Percentiles rank a stretch among this genome's conserved stretches.
Conservation (phyloP, 176 grass and related monocot genomes). For the Tillandsia fasciculata region DNA sequence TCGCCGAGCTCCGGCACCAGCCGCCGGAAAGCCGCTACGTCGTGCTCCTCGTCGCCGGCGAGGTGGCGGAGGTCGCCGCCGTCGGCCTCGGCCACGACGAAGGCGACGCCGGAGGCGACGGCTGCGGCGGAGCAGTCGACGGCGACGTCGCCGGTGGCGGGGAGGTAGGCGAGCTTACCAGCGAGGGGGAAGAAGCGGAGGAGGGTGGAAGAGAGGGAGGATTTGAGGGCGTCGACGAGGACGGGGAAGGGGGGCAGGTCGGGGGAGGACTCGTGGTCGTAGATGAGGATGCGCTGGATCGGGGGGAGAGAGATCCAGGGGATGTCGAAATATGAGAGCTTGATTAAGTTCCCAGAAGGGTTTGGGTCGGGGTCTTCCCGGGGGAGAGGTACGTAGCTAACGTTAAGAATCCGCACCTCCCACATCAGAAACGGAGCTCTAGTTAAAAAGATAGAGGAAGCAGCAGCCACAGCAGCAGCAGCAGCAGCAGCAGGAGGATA, state of each 20-base stretch:
- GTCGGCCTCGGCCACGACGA: not conserved
- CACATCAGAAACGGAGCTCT: not conserved
- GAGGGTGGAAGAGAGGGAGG: constrained; percentile 23
- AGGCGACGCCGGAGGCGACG: constrained; percentile 9
- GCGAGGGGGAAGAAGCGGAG: constrained; percentile 24
- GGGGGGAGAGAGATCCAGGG: not conserved
- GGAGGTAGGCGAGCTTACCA: constrained; percentile 17
- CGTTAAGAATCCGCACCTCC: not conserved
- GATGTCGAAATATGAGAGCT: not conserved
- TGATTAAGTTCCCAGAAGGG: not conserved
- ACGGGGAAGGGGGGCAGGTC: constrained; percentile 20
- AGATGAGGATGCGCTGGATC: not conserved
- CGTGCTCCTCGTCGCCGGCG: constrained; percentile 10
- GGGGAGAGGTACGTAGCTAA: not conserved
- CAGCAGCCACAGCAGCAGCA: too few species aligned
- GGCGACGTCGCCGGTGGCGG: constrained; percentile 21
- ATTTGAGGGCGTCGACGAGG: constrained; percentile 4
- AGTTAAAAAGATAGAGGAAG: too few species aligned
- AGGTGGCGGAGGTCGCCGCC: constrained; percentile 27
- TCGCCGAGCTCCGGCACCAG: constrained; percentile 32
- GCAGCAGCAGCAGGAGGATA: too few species aligned
- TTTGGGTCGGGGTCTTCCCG: not conserved
- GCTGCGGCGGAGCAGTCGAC: constrained; percentile 24
- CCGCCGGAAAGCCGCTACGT: constrained; percentile 15
- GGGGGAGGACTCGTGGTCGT: not conserved